Conservation (phyloP, 164 flowering plant species). For the Cinnamomum micranthum region DNA sequence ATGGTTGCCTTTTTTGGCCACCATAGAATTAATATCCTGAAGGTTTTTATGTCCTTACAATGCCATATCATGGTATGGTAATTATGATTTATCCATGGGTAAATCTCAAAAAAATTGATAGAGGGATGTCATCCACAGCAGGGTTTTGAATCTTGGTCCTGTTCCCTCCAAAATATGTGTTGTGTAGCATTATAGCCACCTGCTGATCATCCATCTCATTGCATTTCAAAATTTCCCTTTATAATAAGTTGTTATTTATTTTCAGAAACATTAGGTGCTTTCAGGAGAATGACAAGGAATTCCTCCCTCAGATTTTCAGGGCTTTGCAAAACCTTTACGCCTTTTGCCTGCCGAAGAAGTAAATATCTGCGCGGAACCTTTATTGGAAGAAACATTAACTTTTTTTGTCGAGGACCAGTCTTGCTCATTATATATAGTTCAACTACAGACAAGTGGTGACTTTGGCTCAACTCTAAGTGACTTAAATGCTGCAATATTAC, state of each 20-base stretch:
- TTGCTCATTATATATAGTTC: constrained; percentile 40
- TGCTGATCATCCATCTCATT: background rate
- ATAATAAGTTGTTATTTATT: background rate
- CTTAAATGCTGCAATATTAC: constrained; percentile 52
- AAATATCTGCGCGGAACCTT: constrained; percentile 27
- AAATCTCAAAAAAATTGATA: too few relatives aligned
- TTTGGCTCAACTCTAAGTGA: constrained; percentile 64
- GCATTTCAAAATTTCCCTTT: background rate
- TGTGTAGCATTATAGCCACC: background rate
- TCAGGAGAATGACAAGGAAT: constrained; percentile 1
- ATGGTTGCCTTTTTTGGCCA: too few relatives aligned
- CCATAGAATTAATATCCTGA: too few relatives aligned
- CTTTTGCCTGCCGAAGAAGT: constrained; percentile 61
- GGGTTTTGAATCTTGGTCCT: too few relatives aligned
- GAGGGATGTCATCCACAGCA: too few relatives aligned
- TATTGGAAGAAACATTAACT: constrained; percentile 22
- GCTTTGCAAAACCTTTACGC: constrained; percentile 57
- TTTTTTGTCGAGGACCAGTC: constrained; percentile 24
- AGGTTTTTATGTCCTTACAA: too few relatives aligned
- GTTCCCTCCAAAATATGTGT: too few relatives aligned
- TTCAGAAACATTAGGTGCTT: constrained; percentile 2
- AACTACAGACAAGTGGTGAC: constrained; percentile 50
- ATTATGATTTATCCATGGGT: too few relatives aligned
- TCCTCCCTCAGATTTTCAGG: constrained; percentile 59
- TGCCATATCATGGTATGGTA: too few relatives aligned